Conservation (phyloP, 78 protist genomes). For the Speleostelium caveatum region DNA sequence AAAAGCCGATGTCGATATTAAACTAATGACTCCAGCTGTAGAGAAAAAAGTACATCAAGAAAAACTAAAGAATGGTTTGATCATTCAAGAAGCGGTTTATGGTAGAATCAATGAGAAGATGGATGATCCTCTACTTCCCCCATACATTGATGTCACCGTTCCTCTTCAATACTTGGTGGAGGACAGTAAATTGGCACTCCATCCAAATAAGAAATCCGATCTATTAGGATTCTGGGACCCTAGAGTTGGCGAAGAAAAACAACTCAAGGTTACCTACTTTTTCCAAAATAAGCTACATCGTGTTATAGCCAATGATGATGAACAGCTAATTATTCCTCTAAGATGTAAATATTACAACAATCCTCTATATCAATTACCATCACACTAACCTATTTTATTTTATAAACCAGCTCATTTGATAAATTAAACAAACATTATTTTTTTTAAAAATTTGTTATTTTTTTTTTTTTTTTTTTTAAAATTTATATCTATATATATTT, state of each 20-base stretch:
- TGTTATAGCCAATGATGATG: conserved; percentile 30
- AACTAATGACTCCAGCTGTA: conserved; percentile 24
- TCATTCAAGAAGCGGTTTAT: conserved; percentile 61
- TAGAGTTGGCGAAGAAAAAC: conserved; percentile 58
- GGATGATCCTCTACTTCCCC: conserved; percentile 36
- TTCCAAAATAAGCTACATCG: conserved; percentile 59
- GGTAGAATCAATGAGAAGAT: conserved; percentile 31
- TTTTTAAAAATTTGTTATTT: no score
- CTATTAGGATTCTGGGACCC: conserved; percentile 78
- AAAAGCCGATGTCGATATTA: conserved; percentile 36
- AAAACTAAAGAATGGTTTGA: conserved; percentile 57
- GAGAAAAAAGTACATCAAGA: conserved; percentile 50
- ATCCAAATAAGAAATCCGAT: conserved; percentile 49
- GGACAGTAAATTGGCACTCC: conserved; percentile 53
- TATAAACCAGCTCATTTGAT: no score
- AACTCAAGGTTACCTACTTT: conserved; percentile 52
- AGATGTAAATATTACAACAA: no score
- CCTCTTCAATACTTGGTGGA: conserved; percentile 72
- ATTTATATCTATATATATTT: no score
- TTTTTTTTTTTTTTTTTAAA: no score
- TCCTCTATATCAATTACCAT: no score
- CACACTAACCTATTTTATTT: no score
- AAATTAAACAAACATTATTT: no score
- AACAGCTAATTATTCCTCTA: conserved; percentile 52
- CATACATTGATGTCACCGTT: conserved; percentile 57